Conservation (phyloP, 2,329 filamentous ascomycete species). For the Sclerotinia trifoliorum region DNA sequence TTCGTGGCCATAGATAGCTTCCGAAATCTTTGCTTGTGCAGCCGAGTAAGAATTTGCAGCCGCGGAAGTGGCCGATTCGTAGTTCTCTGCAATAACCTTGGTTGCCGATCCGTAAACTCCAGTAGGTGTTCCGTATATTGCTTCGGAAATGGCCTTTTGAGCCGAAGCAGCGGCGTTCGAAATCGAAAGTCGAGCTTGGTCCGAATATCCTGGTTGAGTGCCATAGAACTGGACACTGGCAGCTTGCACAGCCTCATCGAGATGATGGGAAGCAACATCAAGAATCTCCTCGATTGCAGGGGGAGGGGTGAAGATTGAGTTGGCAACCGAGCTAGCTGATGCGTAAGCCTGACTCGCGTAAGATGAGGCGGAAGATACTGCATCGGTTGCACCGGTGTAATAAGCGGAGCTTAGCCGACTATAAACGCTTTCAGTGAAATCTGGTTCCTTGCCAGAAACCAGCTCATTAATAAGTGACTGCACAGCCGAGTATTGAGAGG, state of each 20-base stretch:
- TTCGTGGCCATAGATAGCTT: constrained; percentile 34
- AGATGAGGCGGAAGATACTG: constrained; percentile 50
- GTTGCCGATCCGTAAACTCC: constrained; percentile 30
- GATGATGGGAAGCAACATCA: constrained; percentile 53
- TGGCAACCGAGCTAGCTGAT: constrained; percentile 46
- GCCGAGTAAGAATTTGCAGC: constrained; percentile 24
- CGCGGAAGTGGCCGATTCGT: constrained; percentile 28
- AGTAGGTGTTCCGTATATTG: constrained; percentile 56
- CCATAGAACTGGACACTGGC: constrained; percentile 59
- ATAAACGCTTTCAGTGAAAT: constrained; percentile 79
- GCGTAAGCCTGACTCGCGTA: constrained; percentile 49
- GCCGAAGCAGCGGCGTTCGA: constrained; percentile 55
- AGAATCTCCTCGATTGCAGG: constrained; percentile 58
- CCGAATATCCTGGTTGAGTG: constrained; percentile 50
- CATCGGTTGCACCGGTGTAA: constrained; percentile 55
- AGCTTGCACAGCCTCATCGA: constrained; percentile 58
- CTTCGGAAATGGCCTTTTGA: constrained; percentile 53
- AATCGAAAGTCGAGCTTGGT: constrained; percentile 54
- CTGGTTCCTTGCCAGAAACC: constrained; percentile 72
- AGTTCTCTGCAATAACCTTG: constrained; percentile 28
- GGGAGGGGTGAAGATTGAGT: constrained; percentile 54
- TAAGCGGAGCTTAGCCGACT: constrained; percentile 70
- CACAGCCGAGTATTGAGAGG: constrained; percentile 66
- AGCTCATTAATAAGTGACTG: constrained; percentile 74
- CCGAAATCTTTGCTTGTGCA: constrained; percentile 26